These are phyloP conservation scores for Citrus sp. DNA, from an alignment of 345 rosid genomes.

Conservation along the genomic window DNA sequence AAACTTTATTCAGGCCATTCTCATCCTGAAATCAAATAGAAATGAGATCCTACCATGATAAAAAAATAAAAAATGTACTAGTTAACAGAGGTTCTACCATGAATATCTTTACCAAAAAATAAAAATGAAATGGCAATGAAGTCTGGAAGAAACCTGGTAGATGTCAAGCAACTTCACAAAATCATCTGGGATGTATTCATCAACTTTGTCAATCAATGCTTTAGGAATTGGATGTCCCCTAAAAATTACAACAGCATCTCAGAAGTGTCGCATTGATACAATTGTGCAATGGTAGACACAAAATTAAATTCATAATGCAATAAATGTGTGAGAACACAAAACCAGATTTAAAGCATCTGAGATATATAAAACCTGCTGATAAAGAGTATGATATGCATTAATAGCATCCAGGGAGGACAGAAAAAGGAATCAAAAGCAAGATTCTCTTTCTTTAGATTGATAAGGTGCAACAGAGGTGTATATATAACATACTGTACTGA, in stretches of 20 bases:
- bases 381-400: not conserved
- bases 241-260: slow-evolving; percentile 23
- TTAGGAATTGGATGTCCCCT: slow-evolving; percentile 91
- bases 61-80: not conserved
- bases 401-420: not conserved
- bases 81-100: not conserved
- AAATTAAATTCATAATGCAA: not conserved
- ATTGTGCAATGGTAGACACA: not conserved
- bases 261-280: not conserved
- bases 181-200: slow-evolving; percentile 77
- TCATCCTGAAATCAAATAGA: slow-evolving; percentile 42
- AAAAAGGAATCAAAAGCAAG: slow-evolving; percentile 1
- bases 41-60: slow-evolving; percentile 1
- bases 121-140: not conserved
- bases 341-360: not conserved
- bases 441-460: not conserved
- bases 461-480: not conserved
- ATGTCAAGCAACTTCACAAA: slow-evolving; percentile 41
- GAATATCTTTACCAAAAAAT: not conserved
- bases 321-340: not conserved
- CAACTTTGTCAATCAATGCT: slow-evolving; percentile 54
- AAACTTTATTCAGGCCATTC: slow-evolving; percentile 27
- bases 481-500: not conserved
- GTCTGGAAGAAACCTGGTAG: slow-evolving; percentile 48
- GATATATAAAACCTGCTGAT: not conserved